Evolutionary conservation across 495 filamentous ascomycete species (phyloP).

Genomic region (Hypoxylon fragiforme): DNA sequence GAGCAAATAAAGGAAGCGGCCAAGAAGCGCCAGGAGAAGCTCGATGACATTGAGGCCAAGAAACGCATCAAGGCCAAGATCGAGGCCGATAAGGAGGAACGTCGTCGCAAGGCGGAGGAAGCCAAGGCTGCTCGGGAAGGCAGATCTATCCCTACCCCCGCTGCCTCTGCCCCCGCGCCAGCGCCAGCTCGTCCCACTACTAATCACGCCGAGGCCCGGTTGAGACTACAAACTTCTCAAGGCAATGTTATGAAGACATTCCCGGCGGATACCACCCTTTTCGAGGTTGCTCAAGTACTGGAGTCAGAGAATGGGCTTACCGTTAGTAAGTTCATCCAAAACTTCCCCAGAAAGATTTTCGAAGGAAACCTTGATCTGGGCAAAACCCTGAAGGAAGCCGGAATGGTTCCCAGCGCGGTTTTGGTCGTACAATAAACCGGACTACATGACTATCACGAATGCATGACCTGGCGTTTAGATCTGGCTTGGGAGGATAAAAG

Average conservation of each 20-base stretch:
- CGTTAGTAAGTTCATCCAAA: conserved; percentile 78
- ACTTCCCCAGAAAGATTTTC: conserved; percentile 85
- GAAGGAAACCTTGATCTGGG: conserved; percentile 76
- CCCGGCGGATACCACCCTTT: conserved; percentile 83
- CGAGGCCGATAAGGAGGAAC: conserved; percentile 83
- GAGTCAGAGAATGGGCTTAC: conserved; percentile 58
- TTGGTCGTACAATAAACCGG: conserved; percentile 67
- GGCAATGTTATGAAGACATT: conserved; percentile 83
- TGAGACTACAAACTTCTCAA: conserved; percentile 75
- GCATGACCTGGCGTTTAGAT: conserved; percentile 29
- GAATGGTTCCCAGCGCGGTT: conserved; percentile 83
- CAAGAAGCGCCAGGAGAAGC: conserved; percentile 82
- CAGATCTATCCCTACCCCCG: conserved; percentile 53
- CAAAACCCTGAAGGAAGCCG: conserved; percentile 89
- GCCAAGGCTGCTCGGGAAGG: conserved; percentile 85
- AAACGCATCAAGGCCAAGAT: conserved; percentile 89
- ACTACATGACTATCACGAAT: conserved; percentile 16
- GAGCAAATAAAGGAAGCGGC: conserved; percentile 88
- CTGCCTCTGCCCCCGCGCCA: conserved; percentile 41
- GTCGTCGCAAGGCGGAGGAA: conserved; percentile 77
- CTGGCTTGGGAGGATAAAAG: conserved; percentile 9
- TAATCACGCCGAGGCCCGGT: conserved; percentile 73
- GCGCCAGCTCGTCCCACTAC: conserved; percentile 41
- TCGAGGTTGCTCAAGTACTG: conserved; percentile 83
- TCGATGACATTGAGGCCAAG: conserved; percentile 83